phyloP scores from a whole-genome alignment of 306 rosid species.

The Leucaena leucocephala region DNA sequence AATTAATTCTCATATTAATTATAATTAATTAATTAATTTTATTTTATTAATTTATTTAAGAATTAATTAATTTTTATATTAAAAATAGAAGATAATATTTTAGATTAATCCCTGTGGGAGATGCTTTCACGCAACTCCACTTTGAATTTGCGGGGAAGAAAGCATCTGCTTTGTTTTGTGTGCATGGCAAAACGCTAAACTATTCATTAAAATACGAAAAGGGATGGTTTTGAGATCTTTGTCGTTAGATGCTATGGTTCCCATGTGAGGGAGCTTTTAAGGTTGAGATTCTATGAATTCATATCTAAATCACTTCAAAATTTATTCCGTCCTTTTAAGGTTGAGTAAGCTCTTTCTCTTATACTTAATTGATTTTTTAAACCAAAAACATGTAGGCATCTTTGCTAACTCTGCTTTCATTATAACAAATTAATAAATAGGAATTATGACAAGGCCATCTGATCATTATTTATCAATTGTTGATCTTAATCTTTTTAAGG shows the following conservation, averaged over 20 bases:
- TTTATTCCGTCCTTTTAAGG: background rate
- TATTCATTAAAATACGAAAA: background rate
- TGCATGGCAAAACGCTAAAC: background rate
- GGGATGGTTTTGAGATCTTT: background rate
- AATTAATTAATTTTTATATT: no score
- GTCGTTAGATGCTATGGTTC: slow-evolving; percentile 30
- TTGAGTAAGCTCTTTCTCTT: background rate
- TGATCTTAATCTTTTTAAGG: no score
- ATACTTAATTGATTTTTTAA: background rate
- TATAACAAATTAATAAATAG: background rate
- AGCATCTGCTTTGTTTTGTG: background rate
- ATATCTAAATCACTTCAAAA: background rate
- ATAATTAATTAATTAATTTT: no score
- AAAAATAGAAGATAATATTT: no score
- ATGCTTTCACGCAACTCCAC: background rate
- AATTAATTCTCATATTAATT: no score
- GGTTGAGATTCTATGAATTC: slow-evolving; percentile 8
- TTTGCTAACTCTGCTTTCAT: background rate
- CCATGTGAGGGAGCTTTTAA: background rate
- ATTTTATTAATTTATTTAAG: no score
- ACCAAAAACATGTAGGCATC: background rate
- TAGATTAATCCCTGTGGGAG: background rate
- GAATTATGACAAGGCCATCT: background rate
- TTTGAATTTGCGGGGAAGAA: background rate
- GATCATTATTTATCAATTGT: background rate